Base-by-base conservation (phyloP, 805 yeast species). In the Wickerhamiella musiphila region DNA sequence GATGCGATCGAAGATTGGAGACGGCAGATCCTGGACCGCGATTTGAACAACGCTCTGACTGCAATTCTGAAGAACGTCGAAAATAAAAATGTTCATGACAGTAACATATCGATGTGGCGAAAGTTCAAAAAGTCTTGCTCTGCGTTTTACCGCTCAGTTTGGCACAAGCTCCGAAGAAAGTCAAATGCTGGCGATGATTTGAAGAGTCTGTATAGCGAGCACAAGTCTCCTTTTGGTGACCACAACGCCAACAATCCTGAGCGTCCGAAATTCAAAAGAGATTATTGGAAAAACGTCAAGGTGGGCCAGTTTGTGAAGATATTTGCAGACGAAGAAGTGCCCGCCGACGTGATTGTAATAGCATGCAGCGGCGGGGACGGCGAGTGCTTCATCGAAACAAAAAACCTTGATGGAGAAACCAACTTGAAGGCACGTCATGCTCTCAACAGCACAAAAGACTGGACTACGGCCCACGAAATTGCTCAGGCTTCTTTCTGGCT, bases 1-100 rank as follows among this genome's bases (percentile, higher is more conserved):
- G 90, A 78, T 53, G 84, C 76, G 0, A 60, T 78, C 42, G 92
- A 78, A 53, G 92, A 78, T 51, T 73, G 68, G 41, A 61, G 78
- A 36, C 63, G 92, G 44, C 66, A 68, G 2, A 44, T 60, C 2
- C 66, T 71, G 24, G 92, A 78, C 51, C 56, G 61, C 34, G 83
- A 77, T 38, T 57, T 78, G 47, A 78, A 78, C 50, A 73, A 73
- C 45, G 64, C 75, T 2, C 62, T 69, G 12, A 67, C 76, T 9
- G 77, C 71, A 46, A 45, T 70, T 18, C 52, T 78, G 29, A 42
- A 49, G 7, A 73, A 77, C 8, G 43, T 71, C 31, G 48, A 53
- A 5, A 78, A 78, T 51, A 63, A 61, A 10, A 78, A 78, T 46
- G 73, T 73, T 8, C 50, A 57, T 1, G 58, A 49, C 11, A 77